Base-by-base conservation (phyloP, 2,329 filamentous ascomycete genomes). In the Ophiocordyceps polyrhachis-furcata region DNA sequence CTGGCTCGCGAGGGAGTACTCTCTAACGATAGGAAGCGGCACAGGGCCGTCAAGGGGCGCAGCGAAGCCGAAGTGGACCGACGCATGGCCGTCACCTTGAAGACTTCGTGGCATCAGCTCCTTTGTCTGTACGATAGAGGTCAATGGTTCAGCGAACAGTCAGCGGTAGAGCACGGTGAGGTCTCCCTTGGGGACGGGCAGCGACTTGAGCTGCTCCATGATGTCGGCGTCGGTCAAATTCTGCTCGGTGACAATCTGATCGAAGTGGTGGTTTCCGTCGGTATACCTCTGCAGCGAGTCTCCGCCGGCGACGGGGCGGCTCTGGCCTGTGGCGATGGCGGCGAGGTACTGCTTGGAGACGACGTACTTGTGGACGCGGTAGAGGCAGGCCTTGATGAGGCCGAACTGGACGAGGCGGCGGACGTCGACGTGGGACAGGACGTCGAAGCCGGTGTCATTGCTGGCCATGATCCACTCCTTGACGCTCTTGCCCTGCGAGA, bases 331-430 rank as follows among this genome's bases (percentile, higher is more conserved):
- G 1, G 73, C 75, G 45, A 78, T 56, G 2, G 65, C 64, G 8
- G 71, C 66, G 20, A 81, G 61, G 52, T 77, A 75, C 57, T 76
- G 72, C 55, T 76, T 76, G 4, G 73, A 78, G 1, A 93, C 75
- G 25, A 86, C 83, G 58, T 93, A 93, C 59, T 91, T 93, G 64
- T 96, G 86, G 38, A 95, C 81, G 31, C 91, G 77, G 61, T 95
- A 95, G 21, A 98, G 65, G 52, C 93, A 83, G 15, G 89, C 88
- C 63, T 96, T 96, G 60, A 96, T 93, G 47, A 95, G 74, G 46
- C 89, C 91, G 56, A 96, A 98, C 47, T 93, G 93, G 50, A 96
- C 85, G 50, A 98, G 80, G 25, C 91, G 80, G 13, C 91, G 77
- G 45, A 95, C 77, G 59, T 98, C 91, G 46, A 98, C 78, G 55